Percentiles rank a stretch among this genome's conserved stretches.
Evolutionary conservation across 495 filamentous ascomycete species (phyloP).

Genomic region (Penicillium diatomitis): DNA sequence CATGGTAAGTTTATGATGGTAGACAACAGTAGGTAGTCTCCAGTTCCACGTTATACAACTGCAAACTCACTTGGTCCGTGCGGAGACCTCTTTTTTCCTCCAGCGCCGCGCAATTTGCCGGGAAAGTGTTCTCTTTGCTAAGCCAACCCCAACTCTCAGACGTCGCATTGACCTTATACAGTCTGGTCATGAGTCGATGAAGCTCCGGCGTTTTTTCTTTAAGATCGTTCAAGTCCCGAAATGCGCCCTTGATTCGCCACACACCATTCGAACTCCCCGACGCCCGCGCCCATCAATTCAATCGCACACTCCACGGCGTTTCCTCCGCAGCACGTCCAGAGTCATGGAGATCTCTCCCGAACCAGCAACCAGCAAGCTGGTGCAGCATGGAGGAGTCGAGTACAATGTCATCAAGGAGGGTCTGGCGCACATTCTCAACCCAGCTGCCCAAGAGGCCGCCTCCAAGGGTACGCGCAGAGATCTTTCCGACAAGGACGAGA

Average conservation of each 20-base stretch:
- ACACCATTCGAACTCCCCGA: background rate
- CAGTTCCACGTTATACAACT: no score
- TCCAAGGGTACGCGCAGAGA: constrained; percentile 33
- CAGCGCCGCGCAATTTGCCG: background rate
- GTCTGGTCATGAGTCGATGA: constrained; percentile 6
- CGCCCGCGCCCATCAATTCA: background rate
- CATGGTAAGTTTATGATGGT: no score
- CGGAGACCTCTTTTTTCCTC: constrained; percentile 12
- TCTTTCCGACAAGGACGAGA: constrained; percentile 39
- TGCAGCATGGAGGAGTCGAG: constrained; percentile 36
- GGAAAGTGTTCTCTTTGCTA: background rate
- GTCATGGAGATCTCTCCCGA: constrained; percentile 12
- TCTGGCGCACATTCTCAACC: constrained; percentile 54
- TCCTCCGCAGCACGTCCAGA: constrained; percentile 4
- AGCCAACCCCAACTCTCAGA: background rate
- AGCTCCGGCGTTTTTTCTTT: constrained; percentile 1
- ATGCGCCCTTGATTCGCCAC: constrained; percentile 8
- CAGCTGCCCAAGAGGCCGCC: constrained; percentile 37
- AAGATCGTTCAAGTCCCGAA: background rate
- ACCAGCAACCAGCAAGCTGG: constrained; percentile 9
- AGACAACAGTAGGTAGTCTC: no score
- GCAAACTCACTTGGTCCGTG: constrained; percentile 10
- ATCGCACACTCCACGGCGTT: background rate
- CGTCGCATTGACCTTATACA: background rate
- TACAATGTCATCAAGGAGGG: constrained; percentile 64